Base-by-base conservation (phyloP, 2,329 filamentous ascomycete species). In the Aureobasidium mangrovei region DNA sequence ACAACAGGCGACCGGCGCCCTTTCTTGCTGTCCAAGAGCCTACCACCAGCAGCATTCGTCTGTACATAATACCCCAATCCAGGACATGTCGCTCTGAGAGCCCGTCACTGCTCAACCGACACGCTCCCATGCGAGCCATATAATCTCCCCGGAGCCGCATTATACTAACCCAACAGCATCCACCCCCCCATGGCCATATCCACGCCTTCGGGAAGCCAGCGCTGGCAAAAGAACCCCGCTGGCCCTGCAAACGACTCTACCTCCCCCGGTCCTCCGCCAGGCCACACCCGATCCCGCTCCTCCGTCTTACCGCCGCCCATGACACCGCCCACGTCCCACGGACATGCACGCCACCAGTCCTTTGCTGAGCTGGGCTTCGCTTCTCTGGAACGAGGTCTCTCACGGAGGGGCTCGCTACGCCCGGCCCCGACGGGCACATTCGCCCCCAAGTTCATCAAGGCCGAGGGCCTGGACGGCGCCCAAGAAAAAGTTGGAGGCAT, bases 371-470 rank as follows among this genome's bases (percentile, higher is more conserved):
- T 81, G 75, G 67, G 64, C 52, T 62, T 62, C 47, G 62, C 64
- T 6, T 53, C 60, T 6, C 53, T 68, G 28, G 47, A 53, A 18
- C 48, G 51, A 10, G 43, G 44, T 4, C 28, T 35, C 6, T 38
- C 53, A 26, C 49, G 49, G 38, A 39, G 52, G 28, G 41, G 26
- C 28, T 41, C 55, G 29, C 35, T 54, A 24, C n/a, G 33, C 7
- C 49, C 57, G 4, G 53, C 57, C 3, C 47, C 18, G 5, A 88
- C 86, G 0, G 86, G 81, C 60, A 98, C 93, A 1, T 98, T 98
- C 74, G 91, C 93, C 35, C 93, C 91, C 2, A 88, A 89, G 7
- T 98, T 98, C 70, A 97, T 98, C 72, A 93, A 91, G 69, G 82
- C 84, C 0, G 90, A 95, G 60, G 88, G 91, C 60, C 74, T 87